Evolutionary conservation across 2,329 filamentous ascomycete genomes (phyloP), one percentile per base, ranked within the genome.

Genomic region (Aspergillus flavus): DNA sequence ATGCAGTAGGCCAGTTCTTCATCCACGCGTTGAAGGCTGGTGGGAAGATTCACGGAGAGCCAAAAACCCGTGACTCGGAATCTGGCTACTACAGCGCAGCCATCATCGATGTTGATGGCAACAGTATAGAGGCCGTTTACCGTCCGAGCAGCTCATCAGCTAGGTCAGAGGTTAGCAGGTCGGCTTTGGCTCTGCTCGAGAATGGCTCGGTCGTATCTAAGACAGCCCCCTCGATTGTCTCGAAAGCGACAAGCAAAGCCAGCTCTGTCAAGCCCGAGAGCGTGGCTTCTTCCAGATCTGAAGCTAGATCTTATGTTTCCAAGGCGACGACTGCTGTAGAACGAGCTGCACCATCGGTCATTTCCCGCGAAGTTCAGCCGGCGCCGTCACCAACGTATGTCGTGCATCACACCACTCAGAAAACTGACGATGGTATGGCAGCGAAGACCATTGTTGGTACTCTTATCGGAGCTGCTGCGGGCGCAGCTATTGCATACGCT

Each of bases 101-200:
- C 7, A 80, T 93, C 46, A 85, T 88, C 64, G 93, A 96, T 77
- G 85, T 92, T 60, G 92, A 96, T 79, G 91, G 91, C 57, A 96
- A 96, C 80, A 91, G 86, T 69, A 88, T 96, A 74, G 91, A 95
- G 73, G 90, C 92, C 34, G 87, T 94, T 57, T 91, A 88, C 75
- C 82, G 83, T 10, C 73, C 77, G 6, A 71, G 69, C 57, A 57
- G 34, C 53, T 69, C 74, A 0, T 71, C 71, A 19, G 64, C 68
- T 32, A 71, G 67, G 55, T 73, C 72, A n/a, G 71, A 69, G 36
- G 69, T 67, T 23, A 75, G 69, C n/a, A 70, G 69, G 21, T 72
- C 73, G 23, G 72, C 76, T 39, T 68, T 79, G 63, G 74, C 73
- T n/a, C 66, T 77, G 10, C 68, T 79, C 10, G 77, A 79, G 59